Evolutionary conservation across 2,329 filamentous ascomycete species (phyloP), one percentile per base, ranked within the genome.

Genomic region (Cadophora gregata): DNA sequence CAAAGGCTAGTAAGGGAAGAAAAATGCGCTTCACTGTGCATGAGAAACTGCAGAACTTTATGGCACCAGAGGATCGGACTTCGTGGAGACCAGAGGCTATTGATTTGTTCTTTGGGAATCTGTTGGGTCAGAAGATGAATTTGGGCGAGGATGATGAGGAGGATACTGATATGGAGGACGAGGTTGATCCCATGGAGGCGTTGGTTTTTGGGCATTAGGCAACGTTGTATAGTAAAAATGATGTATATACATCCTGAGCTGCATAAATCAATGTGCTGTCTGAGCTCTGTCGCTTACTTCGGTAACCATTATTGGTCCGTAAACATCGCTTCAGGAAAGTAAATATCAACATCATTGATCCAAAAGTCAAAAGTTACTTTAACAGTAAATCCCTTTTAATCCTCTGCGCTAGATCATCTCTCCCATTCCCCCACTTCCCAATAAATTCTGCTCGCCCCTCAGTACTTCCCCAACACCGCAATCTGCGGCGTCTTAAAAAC

Each of bases 41-140:
- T 77, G 95, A 98, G 82, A 98, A 98, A 82, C 80, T 99, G 75
- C 93, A 97, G 81, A 97, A 97, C 79, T 98, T 98, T 77, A 97
- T 97, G 93, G 94, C 94, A 12, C 90, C 93, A 0, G 93, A 97
- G 78, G 92, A 97, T 77, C 84, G 92, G 62, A 85, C 90, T 3
- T 80, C 79, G 19, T 99, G 96, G 96, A 91, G 92, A 69, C 88
- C 90, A 71, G 85, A 87, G 67, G 93, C 94, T 64, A 88, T 93
- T 67, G 92, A 96, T 73, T 80, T 87, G 65, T 88, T 95, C 78
- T 94, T 94, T 76, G 88, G 88, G 16, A 90, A 90, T 29, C 78
- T 94, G 70, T 87, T 95, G 70, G 92, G 92, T 0, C 88, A 90
- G 74, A 89, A 88, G 77, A 84, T 90, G 76, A 81, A 84, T 72